phyloP scores from a whole-genome alignment of 768 basidiomycete species.

The Tylopilus intermedius region DNA sequence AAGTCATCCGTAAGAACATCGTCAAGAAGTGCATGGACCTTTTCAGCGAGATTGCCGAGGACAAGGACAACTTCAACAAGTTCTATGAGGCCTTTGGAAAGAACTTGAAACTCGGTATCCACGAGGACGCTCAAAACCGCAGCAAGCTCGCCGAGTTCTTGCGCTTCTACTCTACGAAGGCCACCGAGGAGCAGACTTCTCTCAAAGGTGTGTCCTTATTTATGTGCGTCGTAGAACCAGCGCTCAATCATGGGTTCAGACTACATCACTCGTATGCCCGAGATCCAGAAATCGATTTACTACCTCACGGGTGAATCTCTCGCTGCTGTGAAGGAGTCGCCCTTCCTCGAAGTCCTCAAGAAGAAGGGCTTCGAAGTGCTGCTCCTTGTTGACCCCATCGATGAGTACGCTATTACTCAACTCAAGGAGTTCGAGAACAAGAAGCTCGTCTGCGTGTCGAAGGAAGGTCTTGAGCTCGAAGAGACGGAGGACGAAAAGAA shows the following conservation, averaged over 20 bases:
- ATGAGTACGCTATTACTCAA: slow-evolving; percentile 97
- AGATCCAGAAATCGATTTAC: slow-evolving; percentile 98
- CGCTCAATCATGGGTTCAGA: slow-evolving; percentile 41
- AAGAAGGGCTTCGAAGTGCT: slow-evolving; percentile 99
- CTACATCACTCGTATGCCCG: slow-evolving; percentile 99
- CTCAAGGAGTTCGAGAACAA: slow-evolving; percentile 99
- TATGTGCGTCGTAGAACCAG: background rate
- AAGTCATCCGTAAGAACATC: slow-evolving; percentile 98
- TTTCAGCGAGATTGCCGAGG: slow-evolving; percentile 94
- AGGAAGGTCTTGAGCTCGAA: slow-evolving; percentile 98
- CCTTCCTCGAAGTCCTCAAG: slow-evolving; percentile 99
- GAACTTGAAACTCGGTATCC: slow-evolving; percentile 99
- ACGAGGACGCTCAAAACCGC: slow-evolving; percentile 98
- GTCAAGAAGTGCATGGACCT: slow-evolving; percentile 98
- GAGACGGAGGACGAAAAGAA: slow-evolving; percentile 99
- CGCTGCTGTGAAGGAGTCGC: slow-evolving; percentile 83
- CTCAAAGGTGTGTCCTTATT: slow-evolving; percentile 68
- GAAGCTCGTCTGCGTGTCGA: slow-evolving; percentile 96
- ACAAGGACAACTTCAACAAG: slow-evolving; percentile 97
- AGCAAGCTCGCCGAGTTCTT: slow-evolving; percentile 99
- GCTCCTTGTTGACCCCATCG: slow-evolving; percentile 96
- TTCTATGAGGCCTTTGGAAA: slow-evolving; percentile 99
- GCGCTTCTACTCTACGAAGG: slow-evolving; percentile 96
- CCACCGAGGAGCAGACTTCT: slow-evolving; percentile 83
- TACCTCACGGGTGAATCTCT: slow-evolving; percentile 99